phyloP scores from a whole-genome alignment of 805 yeast genomes.

The Candida incommunis region DNA sequence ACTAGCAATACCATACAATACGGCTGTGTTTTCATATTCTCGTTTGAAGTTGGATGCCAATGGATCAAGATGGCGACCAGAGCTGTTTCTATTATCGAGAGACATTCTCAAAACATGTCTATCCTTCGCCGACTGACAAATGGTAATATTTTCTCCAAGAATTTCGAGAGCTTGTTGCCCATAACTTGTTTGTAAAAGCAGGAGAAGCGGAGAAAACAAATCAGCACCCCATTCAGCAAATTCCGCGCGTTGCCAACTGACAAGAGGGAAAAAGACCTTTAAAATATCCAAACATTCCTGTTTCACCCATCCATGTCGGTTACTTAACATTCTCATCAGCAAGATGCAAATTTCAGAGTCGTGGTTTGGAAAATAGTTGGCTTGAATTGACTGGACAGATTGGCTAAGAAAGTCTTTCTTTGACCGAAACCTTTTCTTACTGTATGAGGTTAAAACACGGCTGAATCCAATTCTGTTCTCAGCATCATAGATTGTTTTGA shows the following conservation, averaged over 20 bases:
- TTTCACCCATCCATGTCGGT: slow-evolving; percentile 66
- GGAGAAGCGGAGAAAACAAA: slow-evolving; percentile 73
- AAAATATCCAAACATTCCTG: slow-evolving; percentile 65
- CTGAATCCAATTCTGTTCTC: slow-evolving; percentile 42
- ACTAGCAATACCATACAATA: slow-evolving; percentile 88
- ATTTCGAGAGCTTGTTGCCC: slow-evolving; percentile 86
- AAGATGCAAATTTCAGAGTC: slow-evolving; percentile 65
- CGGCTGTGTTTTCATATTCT: slow-evolving; percentile 74
- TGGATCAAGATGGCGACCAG: slow-evolving; percentile 31
- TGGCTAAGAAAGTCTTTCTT: slow-evolving; percentile 81
- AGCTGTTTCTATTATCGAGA: slow-evolving; percentile 49
- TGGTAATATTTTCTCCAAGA: slow-evolving; percentile 65
- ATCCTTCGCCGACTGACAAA: slow-evolving; percentile 86
- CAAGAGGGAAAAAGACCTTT: slow-evolving; percentile 58
- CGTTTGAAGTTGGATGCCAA: slow-evolving; percentile 20
- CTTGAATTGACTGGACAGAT: slow-evolving; percentile 53
- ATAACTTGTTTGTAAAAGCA: slow-evolving; percentile 67
- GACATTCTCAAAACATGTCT: slow-evolving; percentile 86
- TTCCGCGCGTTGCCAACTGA: slow-evolving; percentile 64
- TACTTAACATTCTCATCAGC: slow-evolving; percentile 64
- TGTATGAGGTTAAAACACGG: slow-evolving; percentile 59
- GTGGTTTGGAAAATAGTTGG: slow-evolving; percentile 56
- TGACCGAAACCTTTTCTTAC: slow-evolving; percentile 72
- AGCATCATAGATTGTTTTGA: slow-evolving; percentile 45
- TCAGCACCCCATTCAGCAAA: slow-evolving; percentile 91